Percentiles rank a stretch among this genome's conserved stretches.
These are phyloP conservation scores for Aspergillus coremiiformis DNA, from an alignment of 495 filamentous ascomycete genomes.

Conservation along the genomic window DNA sequence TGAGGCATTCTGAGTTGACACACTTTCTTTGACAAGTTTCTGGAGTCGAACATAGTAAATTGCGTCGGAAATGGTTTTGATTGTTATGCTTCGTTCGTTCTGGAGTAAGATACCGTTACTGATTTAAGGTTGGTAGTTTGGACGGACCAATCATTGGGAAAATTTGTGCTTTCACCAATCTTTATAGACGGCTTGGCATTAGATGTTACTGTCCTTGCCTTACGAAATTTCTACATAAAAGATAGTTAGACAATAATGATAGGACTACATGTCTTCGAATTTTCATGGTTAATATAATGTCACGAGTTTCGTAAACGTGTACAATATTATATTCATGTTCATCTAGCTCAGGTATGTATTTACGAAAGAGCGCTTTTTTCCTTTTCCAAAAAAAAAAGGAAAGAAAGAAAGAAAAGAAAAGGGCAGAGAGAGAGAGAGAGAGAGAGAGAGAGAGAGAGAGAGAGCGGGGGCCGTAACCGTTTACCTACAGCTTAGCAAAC, in stretches of 20 bases:
- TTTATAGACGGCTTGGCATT: constrained; percentile 3
- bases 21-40: background rate
- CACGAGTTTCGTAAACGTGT: too few species aligned
- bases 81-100: background rate
- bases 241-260: background rate
- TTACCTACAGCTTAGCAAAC: constrained; percentile 45
- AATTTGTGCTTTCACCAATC: background rate
- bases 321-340: background rate
- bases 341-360: background rate
- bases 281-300: background rate
- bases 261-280: background rate
- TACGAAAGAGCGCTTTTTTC: background rate
- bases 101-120: background rate
- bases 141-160: background rate
- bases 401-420: too few species aligned
- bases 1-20: background rate
- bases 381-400: too few species aligned
- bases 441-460: too few species aligned
- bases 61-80: background rate
- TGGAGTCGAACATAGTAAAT: background rate
- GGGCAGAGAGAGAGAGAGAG: too few species aligned
- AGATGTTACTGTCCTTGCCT: background rate
- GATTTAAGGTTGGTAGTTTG: background rate
- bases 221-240: background rate
- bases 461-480: background rate